Evolutionary conservation across 768 basidiomycete species (phyloP), one percentile per base, ranked within the genome.

Genomic region (Clitopilus passeckerianus): DNA sequence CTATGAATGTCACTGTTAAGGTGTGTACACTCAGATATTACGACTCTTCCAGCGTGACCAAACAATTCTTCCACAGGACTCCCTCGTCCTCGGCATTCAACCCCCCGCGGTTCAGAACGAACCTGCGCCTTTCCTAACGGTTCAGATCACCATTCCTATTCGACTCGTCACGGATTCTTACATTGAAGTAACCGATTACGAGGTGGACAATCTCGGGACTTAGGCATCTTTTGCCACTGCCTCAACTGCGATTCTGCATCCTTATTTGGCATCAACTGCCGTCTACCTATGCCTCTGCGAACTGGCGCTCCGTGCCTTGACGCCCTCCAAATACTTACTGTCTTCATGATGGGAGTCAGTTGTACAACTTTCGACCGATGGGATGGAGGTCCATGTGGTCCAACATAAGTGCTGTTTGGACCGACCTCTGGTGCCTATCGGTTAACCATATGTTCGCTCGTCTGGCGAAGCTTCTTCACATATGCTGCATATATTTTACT

Each of bases 81-180:
- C 79, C 60, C 75, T 89, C 30, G 74, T 78, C 15, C 67, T 87
- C 23, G 71, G 75, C 2, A 63, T 88, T 12, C 62, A 50, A 63
- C 73, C n/a, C 80, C 84, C 61, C 16, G 53, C 56, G 1, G 16
- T 68, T 69, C 12, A 68, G 60, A 71, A 70, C 23, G 68, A 64
- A 22, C 27, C 55, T 15, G 70, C 75, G 41, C 64, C 79, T 63
- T 58, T 80, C 66, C 24, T 71, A 66, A 58, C 64, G 57, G 59
- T 78, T 16, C 80, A 80, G 65, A 65, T 84, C 53, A 73, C 73
- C 12, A 74, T 83, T 60, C 80, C 84, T 0, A 81, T 88, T 54
- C 75, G 79, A 55, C 66, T 89, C 30, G 85, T 83, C 35, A 86
- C 86, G 1, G 85, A 89, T 61, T 71, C 85, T 0, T 86, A 77